Conservation (phyloP, 768 basidiomycete genomes). For the Panellus pusillus region DNA sequence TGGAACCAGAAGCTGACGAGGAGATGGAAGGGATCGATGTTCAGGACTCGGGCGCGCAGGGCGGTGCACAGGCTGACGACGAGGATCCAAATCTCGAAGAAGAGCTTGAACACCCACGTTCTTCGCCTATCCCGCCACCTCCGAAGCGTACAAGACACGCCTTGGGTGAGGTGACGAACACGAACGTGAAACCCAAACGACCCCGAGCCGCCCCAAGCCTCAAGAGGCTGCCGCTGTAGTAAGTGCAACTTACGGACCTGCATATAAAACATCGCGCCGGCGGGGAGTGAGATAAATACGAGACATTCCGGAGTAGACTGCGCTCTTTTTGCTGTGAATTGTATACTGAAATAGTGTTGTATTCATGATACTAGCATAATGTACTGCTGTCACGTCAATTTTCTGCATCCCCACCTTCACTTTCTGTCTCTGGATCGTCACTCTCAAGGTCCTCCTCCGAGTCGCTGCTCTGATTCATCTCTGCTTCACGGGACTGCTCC, state of each 20-base stretch:
- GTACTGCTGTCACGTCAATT: too few relatives aligned
- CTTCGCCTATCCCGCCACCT: conserved; percentile 1
- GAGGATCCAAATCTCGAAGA: neutral
- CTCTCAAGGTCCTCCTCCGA: neutral
- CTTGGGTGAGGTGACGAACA: neutral
- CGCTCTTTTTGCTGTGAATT: too few relatives aligned
- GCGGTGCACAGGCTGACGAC: too few relatives aligned
- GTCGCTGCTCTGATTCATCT: neutral
- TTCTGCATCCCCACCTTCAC: neutral
- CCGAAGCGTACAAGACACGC: neutral
- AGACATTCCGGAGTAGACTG: too few relatives aligned
- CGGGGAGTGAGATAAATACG: too few relatives aligned
- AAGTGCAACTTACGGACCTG: too few relatives aligned
- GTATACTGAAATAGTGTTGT: too few relatives aligned
- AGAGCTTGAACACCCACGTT: neutral
- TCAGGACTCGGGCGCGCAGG: neutral
- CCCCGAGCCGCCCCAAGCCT: neutral
- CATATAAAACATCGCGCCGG: too few relatives aligned
- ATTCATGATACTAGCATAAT: too few relatives aligned
- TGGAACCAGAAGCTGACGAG: neutral
- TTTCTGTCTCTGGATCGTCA: neutral
- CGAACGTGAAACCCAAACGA: too few relatives aligned
- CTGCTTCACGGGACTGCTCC: neutral
- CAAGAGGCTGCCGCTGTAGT: too few relatives aligned
- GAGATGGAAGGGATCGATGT: neutral